Evolutionary conservation across 2,329 filamentous ascomycete genomes (phyloP).

Genomic region (Pyrenochaeta sp.): DNA sequence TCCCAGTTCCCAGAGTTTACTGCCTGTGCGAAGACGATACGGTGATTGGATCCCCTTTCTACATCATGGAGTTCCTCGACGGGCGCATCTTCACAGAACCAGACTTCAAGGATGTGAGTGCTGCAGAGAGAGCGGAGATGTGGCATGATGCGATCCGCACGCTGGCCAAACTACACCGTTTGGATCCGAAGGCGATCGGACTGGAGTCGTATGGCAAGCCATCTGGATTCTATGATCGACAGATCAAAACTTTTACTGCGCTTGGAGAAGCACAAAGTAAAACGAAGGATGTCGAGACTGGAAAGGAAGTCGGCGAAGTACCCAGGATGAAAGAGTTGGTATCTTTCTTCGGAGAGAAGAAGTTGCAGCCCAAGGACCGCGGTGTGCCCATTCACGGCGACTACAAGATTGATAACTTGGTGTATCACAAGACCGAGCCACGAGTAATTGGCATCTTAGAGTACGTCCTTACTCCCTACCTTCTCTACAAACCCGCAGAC

Average conservation of each 20-base stretch:
- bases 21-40: slow-evolving; percentile 82
- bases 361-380: slow-evolving; percentile 76
- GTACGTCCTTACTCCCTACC: slow-evolving; percentile 1
- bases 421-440: slow-evolving; percentile 84
- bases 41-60: slow-evolving; percentile 89
- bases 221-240: slow-evolving; percentile 80
- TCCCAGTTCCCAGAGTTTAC: slow-evolving; percentile 83
- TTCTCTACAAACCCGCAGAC: too few relatives aligned
- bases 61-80: slow-evolving; percentile 94
- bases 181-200: slow-evolving; percentile 70
- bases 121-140: slow-evolving; percentile 75
- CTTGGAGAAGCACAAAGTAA: slow-evolving; percentile 80
- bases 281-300: slow-evolving; percentile 77
- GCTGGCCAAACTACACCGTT: slow-evolving; percentile 81
- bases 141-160: slow-evolving; percentile 85
- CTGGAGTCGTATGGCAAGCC: slow-evolving; percentile 76
- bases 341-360: slow-evolving; percentile 74
- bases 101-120: slow-evolving; percentile 73
- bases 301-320: slow-evolving; percentile 77
- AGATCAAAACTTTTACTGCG: slow-evolving; percentile 80
- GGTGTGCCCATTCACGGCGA: slow-evolving; percentile 87
- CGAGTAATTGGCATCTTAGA: slow-evolving; percentile 91
- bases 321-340: slow-evolving; percentile 83
- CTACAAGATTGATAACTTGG: slow-evolving; percentile 76
- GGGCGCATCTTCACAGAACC: slow-evolving; percentile 92